A percentile compares a stretch with the other conserved stretches of the same genome.
Evolutionary conservation across 352 stramenopile species (phyloP).

Genomic region (Aphanomyces invadans): DNA sequence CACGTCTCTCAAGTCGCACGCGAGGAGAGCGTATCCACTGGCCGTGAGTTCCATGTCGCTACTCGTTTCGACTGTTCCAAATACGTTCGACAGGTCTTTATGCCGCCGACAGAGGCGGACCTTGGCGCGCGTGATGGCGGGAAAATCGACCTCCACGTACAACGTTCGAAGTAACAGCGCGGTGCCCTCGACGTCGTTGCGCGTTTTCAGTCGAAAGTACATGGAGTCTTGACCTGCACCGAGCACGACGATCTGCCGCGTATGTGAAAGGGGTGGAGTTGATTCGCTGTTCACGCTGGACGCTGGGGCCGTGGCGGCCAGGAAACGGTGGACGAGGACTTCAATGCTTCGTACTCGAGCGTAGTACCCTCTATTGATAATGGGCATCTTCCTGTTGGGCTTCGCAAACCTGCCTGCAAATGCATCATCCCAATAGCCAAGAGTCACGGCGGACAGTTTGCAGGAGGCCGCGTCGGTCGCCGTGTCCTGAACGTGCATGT

Average conservation of each 20-base stretch:
- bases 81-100: conserved; percentile 42
- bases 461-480: conserved; percentile 74
- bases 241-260: conserved; percentile 74
- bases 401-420: conserved; percentile 82
- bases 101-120: conserved; percentile 62
- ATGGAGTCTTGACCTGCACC: conserved; percentile 78
- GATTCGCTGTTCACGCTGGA: not conserved
- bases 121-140: conserved; percentile 72
- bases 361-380: conserved; percentile 88
- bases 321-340: conserved; percentile 56
- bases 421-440: conserved; percentile 72
- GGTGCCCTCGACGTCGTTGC: too few species aligned
- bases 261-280: conserved; percentile 13
- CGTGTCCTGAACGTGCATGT: conserved; percentile 71
- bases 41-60: conserved; percentile 61
- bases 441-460: conserved; percentile 68
- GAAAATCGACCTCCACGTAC: conserved; percentile 83
- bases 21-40: conserved; percentile 65
- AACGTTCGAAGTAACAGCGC: not conserved
- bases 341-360: conserved; percentile 68
- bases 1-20: conserved; percentile 68
- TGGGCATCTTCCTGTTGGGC: conserved; percentile 77
- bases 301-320: conserved; percentile 26
- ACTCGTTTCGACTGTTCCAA: conserved; percentile 33
- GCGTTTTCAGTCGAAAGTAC: conserved; percentile 66